Evolutionary conservation across 352 stramenopile genomes (phyloP).

Genomic region (Plasmopara muralis): DNA sequence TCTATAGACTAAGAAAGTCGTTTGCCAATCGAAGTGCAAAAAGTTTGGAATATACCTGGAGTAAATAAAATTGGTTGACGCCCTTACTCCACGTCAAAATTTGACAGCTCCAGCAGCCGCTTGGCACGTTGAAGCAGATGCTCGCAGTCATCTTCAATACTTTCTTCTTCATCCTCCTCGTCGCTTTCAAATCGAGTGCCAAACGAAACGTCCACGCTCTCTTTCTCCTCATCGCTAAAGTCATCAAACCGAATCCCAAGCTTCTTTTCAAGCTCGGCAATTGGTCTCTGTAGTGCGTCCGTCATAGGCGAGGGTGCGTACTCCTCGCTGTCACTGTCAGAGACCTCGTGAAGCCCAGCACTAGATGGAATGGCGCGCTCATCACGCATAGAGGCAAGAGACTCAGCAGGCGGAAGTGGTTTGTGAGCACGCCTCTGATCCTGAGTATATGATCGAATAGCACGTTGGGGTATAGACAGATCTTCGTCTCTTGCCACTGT

Average conservation of each 20-base stretch:
- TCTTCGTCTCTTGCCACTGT: constrained; percentile 1
- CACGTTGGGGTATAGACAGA: constrained; percentile 1
- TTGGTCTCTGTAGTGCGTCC: constrained; percentile 49
- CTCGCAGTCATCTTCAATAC: constrained; percentile 44
- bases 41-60: too few species aligned
- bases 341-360: background rate
- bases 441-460: background rate
- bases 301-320: constrained; percentile 17
- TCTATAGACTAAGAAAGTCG: too few species aligned
- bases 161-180: constrained; percentile 39
- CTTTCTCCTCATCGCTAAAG: constrained; percentile 39
- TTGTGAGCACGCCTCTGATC: background rate
- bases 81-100: constrained; percentile 29
- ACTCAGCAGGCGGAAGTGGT: constrained; percentile 1
- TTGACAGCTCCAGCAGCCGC: constrained; percentile 39
- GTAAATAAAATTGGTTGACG: too few species aligned
- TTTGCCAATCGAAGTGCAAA: too few species aligned
- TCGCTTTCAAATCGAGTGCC: constrained; percentile 29
- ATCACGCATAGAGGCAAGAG: background rate
- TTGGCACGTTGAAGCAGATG: constrained; percentile 46
- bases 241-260: constrained; percentile 62
- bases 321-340: constrained; percentile 18
- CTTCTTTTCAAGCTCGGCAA: constrained; percentile 64
- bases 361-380: background rate
- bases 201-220: constrained; percentile 28